Evolutionary conservation across 2,329 filamentous ascomycete genomes (phyloP).

Genomic region (Colletotrichum acutatum): DNA sequence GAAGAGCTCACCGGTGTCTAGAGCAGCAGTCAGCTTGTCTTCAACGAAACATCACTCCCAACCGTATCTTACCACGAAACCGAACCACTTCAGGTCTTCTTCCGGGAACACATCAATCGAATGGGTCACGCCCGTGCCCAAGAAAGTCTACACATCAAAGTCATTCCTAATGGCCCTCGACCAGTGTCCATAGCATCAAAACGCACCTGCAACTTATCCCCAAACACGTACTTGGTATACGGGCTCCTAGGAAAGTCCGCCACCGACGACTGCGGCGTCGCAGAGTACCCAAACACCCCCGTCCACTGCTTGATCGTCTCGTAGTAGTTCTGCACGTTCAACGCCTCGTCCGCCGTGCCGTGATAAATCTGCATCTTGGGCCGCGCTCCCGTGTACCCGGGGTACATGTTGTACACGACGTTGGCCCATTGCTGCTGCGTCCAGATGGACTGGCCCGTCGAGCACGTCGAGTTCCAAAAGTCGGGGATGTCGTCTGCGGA

Average conservation of each 20-base stretch:
- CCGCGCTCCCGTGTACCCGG: conserved; percentile 58
- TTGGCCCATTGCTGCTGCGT: conserved; percentile 55
- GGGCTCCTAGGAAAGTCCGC: conserved; percentile 49
- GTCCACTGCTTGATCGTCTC: conserved; percentile 69
- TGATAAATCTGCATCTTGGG: conserved; percentile 71
- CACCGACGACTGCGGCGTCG: conserved; percentile 43
- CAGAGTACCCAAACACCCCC: conserved; percentile 56
- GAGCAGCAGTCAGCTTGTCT: not conserved
- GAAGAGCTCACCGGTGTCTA: conserved; percentile 30
- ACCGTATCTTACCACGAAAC: conserved; percentile 9
- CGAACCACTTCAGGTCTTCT: conserved; percentile 36
- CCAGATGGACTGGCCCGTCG: conserved; percentile 58
- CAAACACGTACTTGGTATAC: conserved; percentile 53
- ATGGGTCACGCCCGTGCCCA: conserved; percentile 29
- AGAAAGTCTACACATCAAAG: conserved; percentile 19
- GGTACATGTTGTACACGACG: conserved; percentile 58
- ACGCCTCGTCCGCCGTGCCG: conserved; percentile 60
- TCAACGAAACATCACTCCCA: no score
- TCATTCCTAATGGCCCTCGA: not conserved
- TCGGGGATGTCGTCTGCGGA: conserved; percentile 52
- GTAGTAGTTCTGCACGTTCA: conserved; percentile 65
- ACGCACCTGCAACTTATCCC: conserved; percentile 43
- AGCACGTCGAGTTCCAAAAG: conserved; percentile 66
- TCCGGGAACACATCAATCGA: conserved; percentile 33
- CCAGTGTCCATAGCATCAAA: not conserved